These are phyloP conservation scores for Dioszegia hungarica DNA, from an alignment of 768 basidiomycete genomes.

Conservation along the genomic window DNA sequence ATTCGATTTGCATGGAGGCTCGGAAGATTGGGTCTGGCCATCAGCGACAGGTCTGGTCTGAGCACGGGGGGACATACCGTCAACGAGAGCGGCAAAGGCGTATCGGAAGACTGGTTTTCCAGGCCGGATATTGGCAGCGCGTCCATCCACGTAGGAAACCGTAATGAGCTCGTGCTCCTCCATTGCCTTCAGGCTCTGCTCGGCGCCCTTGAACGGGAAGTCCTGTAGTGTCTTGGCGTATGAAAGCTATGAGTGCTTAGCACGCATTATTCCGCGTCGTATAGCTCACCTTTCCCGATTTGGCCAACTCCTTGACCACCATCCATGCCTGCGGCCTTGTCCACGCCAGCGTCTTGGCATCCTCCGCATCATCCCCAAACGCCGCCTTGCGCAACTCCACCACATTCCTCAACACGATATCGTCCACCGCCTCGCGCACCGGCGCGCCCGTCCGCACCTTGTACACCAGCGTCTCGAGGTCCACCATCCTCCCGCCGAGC, in stretches of 20 bases:
- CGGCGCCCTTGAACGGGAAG: slow-evolving; percentile 89
- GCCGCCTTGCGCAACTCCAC: slow-evolving; percentile 82
- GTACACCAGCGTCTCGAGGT: slow-evolving; percentile 59
- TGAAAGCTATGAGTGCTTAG: slow-evolving; percentile 57
- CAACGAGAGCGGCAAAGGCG: slow-evolving; percentile 74
- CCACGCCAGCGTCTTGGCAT: slow-evolving; percentile 79
- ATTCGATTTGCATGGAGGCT: slow-evolving; percentile 73
- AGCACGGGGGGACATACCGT: slow-evolving; percentile 55
- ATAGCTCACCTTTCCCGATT: slow-evolving; percentile 54
- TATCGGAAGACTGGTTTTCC: slow-evolving; percentile 85
- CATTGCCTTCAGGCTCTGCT: slow-evolving; percentile 70
- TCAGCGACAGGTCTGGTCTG: not conserved
- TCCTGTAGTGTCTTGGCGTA: slow-evolving; percentile 77
- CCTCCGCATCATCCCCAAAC: slow-evolving; percentile 87
- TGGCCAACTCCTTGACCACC: slow-evolving; percentile 67
- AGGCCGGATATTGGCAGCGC: slow-evolving; percentile 75
- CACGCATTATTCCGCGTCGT: too few relatives aligned
- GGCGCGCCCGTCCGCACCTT: slow-evolving; percentile 71
- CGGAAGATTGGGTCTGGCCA: slow-evolving; percentile 66
- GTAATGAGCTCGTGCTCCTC: slow-evolving; percentile 79
- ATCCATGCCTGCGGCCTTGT: slow-evolving; percentile 81
- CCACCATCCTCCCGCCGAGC: slow-evolving; percentile 80
- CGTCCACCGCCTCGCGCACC: slow-evolving; percentile 78
- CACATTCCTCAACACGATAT: slow-evolving; percentile 74
- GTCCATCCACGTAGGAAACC: slow-evolving; percentile 71